Evolutionary conservation across 2,329 filamentous ascomycete genomes (phyloP).

Genomic region (Diaporthe citriasiana): DNA sequence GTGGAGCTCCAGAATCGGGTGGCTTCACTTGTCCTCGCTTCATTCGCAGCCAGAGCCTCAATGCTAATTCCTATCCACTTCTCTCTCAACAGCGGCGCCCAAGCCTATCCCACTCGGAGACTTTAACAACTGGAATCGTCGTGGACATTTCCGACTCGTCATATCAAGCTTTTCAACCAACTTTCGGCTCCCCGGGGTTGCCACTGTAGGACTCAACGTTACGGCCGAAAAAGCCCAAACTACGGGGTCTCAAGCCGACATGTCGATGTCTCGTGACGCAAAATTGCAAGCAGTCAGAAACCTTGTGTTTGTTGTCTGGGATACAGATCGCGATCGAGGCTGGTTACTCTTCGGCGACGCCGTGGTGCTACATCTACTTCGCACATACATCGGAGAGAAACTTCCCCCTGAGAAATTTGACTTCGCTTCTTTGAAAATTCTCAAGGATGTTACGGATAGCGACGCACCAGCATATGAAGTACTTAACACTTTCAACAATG

Average conservation of each 20-base stretch:
- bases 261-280: background rate
- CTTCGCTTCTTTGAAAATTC: background rate
- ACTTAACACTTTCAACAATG: background rate
- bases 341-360: background rate
- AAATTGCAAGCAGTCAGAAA: background rate
- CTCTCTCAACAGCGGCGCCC: background rate
- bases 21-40: background rate
- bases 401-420: background rate
- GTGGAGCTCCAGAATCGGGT: no score
- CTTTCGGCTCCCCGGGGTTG: rapidly evolving
- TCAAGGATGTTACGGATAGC: background rate
- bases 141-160: background rate
- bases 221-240: background rate
- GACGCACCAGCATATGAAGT: background rate
- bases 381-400: background rate
- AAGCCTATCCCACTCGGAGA: background rate
- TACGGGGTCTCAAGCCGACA: background rate
- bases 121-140: background rate
- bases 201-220: rapidly evolving
- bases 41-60: no score
- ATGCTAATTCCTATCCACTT: background rate
- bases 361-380: background rate
- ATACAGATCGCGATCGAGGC: background rate
- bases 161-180: background rate
- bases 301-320: background rate